Evolutionary conservation across 768 basidiomycete genomes (phyloP), one percentile per base, ranked within the genome.

Genomic region (Cantharellus cinnabarinus): DNA sequence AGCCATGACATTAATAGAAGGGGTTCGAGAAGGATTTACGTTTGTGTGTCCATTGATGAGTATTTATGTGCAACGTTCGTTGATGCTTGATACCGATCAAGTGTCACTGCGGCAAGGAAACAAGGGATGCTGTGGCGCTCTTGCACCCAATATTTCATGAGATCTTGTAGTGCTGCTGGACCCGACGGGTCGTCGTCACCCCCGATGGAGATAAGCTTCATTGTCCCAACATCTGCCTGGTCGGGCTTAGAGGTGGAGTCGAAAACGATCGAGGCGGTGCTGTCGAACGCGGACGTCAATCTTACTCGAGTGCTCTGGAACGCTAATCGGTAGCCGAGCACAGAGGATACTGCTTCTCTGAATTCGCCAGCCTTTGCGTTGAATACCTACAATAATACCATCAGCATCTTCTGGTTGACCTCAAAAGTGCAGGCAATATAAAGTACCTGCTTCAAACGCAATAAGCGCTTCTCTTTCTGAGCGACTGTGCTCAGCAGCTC

Each of bases 281-380:
- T 78, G 62, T 95, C 91, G 71, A 84, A 97, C 64, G 88, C 77
- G n/a, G 84, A 85, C 3, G 90, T 93, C 61, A 95, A 81, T 29
- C 87, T 78, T 55, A 97, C 83, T 64, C 89, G 81, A 0, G 91
- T 93, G 56, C 89, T 89, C 14, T 85, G 86, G 66, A 97, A 95
- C 1, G 84, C 82, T 56, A 97, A 78, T 65, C 94, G 89, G 67
- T 90, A 82, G 3, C 93, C 94, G 0, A 97, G 77, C 55, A 98
- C 83, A 0, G 85, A 82, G 3, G 84, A 82, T 61, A 97, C 85
- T 3, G 90, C 83, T 67, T 93, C 88, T 42, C 87, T 79, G 73
- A 98, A 94, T 66, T 97, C 91, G 60, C 83, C 79, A 4, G 83
- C 82, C 68, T 95, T 97, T 41, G 81, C 79, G 0, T 76, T 72